These are phyloP conservation scores for Aspergillus unguis DNA, from an alignment of 2,329 filamentous ascomycete species.

Conservation along the genomic window DNA sequence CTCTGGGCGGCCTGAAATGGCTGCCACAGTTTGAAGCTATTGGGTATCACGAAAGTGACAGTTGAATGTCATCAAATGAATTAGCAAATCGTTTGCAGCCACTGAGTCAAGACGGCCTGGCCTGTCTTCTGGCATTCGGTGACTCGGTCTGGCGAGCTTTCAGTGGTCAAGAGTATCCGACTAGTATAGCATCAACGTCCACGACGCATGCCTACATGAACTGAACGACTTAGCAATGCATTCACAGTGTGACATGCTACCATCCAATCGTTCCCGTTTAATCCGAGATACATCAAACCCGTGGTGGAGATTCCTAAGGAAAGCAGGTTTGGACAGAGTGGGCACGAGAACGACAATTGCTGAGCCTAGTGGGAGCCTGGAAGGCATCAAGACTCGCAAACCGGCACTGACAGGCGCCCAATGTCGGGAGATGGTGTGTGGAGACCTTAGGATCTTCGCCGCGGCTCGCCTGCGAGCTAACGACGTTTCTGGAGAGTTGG, in stretches of 20 bases:
- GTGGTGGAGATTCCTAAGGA: background rate
- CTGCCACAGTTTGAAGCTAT: slow-evolving; percentile 1
- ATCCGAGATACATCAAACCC: background rate
- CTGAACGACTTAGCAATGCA: background rate
- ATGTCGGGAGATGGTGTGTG: slow-evolving; percentile 16
- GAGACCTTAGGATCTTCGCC: slow-evolving; percentile 20
- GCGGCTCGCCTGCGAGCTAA: slow-evolving; percentile 6
- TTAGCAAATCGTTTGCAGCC: slow-evolving; percentile 1
- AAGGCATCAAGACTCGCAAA: background rate
- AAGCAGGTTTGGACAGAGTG: background rate
- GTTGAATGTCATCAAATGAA: background rate
- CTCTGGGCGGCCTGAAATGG: slow-evolving; percentile 5
- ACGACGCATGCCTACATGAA: slow-evolving; percentile 3
- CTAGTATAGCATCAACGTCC: background rate
- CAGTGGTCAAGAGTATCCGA: background rate
- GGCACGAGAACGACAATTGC: background rate
- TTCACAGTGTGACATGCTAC: background rate
- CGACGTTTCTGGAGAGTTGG: slow-evolving; percentile 21
- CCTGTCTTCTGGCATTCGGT: background rate
- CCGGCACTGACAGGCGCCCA: slow-evolving; percentile 16
- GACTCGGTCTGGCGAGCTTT: background rate
- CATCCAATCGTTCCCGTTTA: background rate
- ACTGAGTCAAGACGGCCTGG: background rate
- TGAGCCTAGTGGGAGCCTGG: background rate
- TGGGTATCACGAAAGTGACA: slow-evolving; percentile 2